Evolutionary conservation across 306 rosid genomes (phyloP).

Genomic region (Prunus padus): DNA sequence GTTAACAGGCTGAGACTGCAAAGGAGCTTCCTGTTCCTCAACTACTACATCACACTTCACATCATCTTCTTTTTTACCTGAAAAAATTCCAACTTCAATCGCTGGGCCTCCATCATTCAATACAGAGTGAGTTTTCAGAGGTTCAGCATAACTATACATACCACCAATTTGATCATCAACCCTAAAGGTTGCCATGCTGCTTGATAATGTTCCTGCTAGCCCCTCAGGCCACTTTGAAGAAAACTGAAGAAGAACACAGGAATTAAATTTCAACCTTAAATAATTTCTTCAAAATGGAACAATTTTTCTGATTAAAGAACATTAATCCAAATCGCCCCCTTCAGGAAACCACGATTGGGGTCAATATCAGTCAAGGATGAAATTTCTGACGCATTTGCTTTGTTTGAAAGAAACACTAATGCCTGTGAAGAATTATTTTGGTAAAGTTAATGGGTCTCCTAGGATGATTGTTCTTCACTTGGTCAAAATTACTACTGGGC

Average conservation of each 20-base stretch:
- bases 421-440: background rate
- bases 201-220: conserved; percentile 13
- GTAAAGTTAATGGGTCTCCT: too few relatives aligned
- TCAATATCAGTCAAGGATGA: conserved; percentile 16
- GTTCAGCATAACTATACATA: conserved; percentile 1
- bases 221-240: conserved; percentile 6
- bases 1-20: background rate
- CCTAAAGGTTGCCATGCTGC: conserved; percentile 4
- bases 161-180: background rate
- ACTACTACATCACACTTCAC: background rate
- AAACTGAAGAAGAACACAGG: conserved; percentile 9
- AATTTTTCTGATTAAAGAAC: background rate
- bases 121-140: conserved; percentile 5
- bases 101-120: conserved; percentile 14
- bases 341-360: background rate
- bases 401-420: conserved; percentile 7
- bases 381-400: conserved; percentile 13
- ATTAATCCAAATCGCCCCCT: background rate
- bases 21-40: conserved; percentile 1
- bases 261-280: conserved; percentile 12
- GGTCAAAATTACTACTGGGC: conserved; percentile 8
- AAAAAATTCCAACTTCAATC: conserved; percentile 6
- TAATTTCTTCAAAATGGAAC: background rate
- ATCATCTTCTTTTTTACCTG: conserved; percentile 1
- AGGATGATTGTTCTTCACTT: too few relatives aligned